Evolutionary conservation across 495 filamentous ascomycete genomes (phyloP).

Genomic region (Neurospora sp.): DNA sequence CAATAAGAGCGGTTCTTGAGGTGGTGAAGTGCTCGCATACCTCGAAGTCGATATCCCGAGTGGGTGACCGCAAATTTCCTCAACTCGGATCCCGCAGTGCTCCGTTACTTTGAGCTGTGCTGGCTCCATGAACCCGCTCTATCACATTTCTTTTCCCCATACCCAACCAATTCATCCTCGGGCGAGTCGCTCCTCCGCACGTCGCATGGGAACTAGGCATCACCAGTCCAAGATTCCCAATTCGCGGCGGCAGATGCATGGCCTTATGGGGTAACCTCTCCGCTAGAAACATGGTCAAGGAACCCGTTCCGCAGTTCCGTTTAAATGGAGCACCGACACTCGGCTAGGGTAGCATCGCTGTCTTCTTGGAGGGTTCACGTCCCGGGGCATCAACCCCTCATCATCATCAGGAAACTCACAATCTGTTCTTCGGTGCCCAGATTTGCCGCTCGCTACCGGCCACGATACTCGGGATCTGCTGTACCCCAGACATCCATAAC

Average conservation of each 20-base stretch:
- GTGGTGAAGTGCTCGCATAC: no score
- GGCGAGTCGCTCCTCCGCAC: no score
- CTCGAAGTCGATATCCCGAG: no score
- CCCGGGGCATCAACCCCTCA: background rate
- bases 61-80: no score
- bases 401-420: background rate
- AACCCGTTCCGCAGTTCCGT: background rate
- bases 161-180: no score
- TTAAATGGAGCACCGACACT: background rate
- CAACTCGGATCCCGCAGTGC: no score
- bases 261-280: background rate
- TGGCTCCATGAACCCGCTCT: no score
- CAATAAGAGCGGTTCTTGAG: no score
- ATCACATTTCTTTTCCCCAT: no score
- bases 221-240: background rate
- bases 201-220: background rate
- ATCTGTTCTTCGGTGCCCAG: background rate
- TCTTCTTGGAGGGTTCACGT: background rate
- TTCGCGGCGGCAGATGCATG: background rate
- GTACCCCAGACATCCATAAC: background rate
- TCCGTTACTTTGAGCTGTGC: no score
- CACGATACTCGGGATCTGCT: background rate
- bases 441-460: background rate
- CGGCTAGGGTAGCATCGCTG: background rate
- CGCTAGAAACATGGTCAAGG: background rate